Evolutionary conservation across 352 stramenopile genomes (phyloP), one percentile per base, ranked within the genome.

Genomic region (Globisporangium carolinianum): DNA sequence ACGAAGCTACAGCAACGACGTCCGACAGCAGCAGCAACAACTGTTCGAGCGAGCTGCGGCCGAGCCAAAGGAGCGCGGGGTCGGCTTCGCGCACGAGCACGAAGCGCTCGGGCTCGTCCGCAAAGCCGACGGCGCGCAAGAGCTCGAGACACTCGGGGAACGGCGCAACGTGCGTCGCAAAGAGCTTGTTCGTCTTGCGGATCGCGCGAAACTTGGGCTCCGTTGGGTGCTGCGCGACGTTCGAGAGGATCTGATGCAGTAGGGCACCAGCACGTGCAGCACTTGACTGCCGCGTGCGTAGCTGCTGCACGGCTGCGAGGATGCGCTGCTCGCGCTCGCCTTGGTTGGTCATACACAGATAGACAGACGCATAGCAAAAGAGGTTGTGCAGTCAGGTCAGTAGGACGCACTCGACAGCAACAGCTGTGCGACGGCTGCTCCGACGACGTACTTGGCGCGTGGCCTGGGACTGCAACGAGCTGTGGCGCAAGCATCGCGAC

Each of bases 171-270:
- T 75, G 72, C 1, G 65, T 60, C 6, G 71, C 63, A 36, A 93
- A 89, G 12, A 89, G 51, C 6, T 68, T 71, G 59, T 89, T 93
- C 11, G 66, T 53, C 47, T 89, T 89, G 41, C 79, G 78, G 36
- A 93, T 81, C 14, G 72, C 78, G 37, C 73, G 74, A 57, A 81
- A 91, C 56, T 88, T 89, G 39, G 58, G 61, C 24, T 91, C 70
- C 2, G 38, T 17, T 1, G 80, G 74, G 45, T 88, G 61, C n/a
- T 66, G 38, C n/a, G 87, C 65, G 53, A 93, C 79, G 66, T 93
- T 93, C 41, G 73, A 76, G 10, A 93, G 66, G 60, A 93, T 84
- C 53, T 83, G 83, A 58, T 87, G 59, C 14, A 93, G 67, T 18
- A 87, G 42, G 3, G 69, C 72, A 0, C 65, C 66, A 4, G 80